Conservation (phyloP, 768 basidiomycete genomes). For the Leccinum fibrillosum region DNA sequence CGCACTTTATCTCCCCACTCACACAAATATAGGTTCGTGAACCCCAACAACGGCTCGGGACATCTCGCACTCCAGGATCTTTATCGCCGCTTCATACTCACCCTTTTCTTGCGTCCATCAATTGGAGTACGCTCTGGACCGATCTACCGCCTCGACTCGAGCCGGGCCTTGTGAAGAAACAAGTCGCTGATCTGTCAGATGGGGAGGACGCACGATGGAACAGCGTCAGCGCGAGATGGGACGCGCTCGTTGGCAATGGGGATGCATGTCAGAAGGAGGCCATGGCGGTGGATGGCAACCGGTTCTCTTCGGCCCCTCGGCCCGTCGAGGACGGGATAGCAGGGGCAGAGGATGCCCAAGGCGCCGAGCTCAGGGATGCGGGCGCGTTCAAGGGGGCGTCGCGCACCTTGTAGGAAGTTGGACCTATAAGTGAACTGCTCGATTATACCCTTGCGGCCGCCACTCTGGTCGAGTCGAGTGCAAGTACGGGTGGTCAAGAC, state of each 20-base stretch:
- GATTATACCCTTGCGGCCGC: slow-evolving; percentile 23
- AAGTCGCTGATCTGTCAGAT: slow-evolving; percentile 13
- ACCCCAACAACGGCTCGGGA: slow-evolving; percentile 58
- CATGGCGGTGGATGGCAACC: background rate
- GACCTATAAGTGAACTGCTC: slow-evolving; percentile 41
- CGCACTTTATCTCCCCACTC: background rate
- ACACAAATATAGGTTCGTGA: slow-evolving; percentile 48
- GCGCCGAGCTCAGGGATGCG: slow-evolving; percentile 18
- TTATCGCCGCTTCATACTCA: slow-evolving; percentile 52
- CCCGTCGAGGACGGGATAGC: slow-evolving; percentile 39
- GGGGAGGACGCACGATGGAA: slow-evolving; percentile 42
- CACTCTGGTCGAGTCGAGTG: background rate
- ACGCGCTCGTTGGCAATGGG: slow-evolving; percentile 36
- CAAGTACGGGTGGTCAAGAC: background rate
- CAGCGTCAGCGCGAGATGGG: slow-evolving; percentile 54
- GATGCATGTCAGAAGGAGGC: slow-evolving; percentile 14
- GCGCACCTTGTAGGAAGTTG: slow-evolving; percentile 35
- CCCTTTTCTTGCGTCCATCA: slow-evolving; percentile 55
- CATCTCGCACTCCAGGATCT: slow-evolving; percentile 37
- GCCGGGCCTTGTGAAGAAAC: slow-evolving; percentile 53
- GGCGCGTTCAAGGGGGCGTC: slow-evolving; percentile 17
- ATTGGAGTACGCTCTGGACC: slow-evolving; percentile 67
- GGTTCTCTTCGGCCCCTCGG: background rate
- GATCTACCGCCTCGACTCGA: slow-evolving; percentile 56
- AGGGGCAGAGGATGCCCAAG: slow-evolving; percentile 50